Conservation (phyloP, 257 asterid genomes). For the Solanum raphanifolium region DNA sequence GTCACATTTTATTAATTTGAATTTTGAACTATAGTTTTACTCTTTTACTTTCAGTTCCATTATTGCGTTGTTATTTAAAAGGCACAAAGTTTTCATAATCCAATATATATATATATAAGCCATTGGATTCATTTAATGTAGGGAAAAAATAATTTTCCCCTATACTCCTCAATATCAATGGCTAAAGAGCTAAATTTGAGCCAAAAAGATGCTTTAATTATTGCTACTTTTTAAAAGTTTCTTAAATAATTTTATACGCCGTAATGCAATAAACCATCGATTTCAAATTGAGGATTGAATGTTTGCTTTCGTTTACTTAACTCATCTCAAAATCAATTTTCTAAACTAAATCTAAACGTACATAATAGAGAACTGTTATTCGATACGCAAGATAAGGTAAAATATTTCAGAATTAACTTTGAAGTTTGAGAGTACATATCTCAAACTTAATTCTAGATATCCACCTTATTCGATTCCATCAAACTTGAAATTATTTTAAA, state of each 20-base stretch:
- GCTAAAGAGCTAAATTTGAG: not conserved
- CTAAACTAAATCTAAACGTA: not conserved
- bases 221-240: not conserved
- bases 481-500: too few species aligned
- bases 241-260: not conserved
- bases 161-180: not conserved
- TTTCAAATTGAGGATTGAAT: not conserved
- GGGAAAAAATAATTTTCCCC: not conserved
- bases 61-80: too few species aligned
- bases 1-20: not conserved
- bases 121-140: not conserved
- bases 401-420: too few species aligned
- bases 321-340: not conserved
- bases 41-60: not conserved
- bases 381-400: too few species aligned
- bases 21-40: too few species aligned
- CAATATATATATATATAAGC: not conserved
- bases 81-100: not conserved
- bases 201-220: not conserved
- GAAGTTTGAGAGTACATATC: too few species aligned
- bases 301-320: not conserved
- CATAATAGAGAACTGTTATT: not conserved
- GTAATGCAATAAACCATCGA: not conserved
- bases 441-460: too few species aligned
- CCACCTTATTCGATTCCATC: accelerated